Evolutionary conservation across 306 rosid species (phyloP).

Genomic region (Cicer pinnatifidum): DNA sequence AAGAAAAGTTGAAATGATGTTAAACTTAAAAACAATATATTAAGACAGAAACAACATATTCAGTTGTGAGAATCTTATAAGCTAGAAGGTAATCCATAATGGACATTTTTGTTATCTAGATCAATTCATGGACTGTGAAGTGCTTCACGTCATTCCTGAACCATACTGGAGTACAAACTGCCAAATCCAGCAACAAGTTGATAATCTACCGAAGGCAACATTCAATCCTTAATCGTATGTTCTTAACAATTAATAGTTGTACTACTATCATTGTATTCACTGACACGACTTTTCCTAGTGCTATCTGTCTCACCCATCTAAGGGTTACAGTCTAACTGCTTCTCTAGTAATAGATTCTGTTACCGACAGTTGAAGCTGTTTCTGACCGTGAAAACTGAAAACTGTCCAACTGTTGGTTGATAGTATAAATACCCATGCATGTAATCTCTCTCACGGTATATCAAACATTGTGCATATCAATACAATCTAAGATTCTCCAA

Average conservation of each 20-base stretch:
- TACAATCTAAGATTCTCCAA: not conserved
- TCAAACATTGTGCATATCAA: not conserved
- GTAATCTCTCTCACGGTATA: not conserved
- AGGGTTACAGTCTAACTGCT: no score
- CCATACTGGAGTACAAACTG: not conserved
- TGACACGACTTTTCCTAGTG: no score
- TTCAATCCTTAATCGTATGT: not conserved
- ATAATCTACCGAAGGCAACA: not conserved
- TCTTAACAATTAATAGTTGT: not conserved
- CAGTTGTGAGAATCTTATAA: no score
- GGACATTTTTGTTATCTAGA: not conserved
- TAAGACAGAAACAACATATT: no score
- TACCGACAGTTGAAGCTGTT: no score
- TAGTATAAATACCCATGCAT: not conserved
- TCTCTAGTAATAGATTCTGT: no score
- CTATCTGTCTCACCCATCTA: no score
- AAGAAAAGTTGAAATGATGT: not conserved
- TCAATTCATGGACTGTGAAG: not conserved
- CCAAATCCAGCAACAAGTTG: constrained; percentile 13
- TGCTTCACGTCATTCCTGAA: constrained; percentile 28
- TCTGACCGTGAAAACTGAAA: not conserved
- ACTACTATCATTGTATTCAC: no score
- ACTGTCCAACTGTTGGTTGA: not conserved
- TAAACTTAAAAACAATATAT: no score
- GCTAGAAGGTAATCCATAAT: not conserved